Evolutionary conservation across 2,329 filamentous ascomycete species (phyloP).

Genomic region (Sporothrix pallida): DNA sequence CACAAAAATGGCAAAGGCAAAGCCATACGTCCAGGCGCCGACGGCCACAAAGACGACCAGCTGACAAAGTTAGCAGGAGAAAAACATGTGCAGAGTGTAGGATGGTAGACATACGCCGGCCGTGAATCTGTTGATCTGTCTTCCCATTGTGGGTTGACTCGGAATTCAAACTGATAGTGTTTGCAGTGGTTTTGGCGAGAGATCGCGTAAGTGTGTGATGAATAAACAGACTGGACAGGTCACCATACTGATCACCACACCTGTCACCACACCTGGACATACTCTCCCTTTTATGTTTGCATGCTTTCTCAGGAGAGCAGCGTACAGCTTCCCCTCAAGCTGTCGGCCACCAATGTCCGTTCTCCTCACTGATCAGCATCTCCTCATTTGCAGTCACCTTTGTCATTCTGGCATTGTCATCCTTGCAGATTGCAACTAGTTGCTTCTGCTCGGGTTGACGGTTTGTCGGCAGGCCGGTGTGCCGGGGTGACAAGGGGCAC

Average conservation of each 20-base stretch:
- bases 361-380: background rate
- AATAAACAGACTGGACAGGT: background rate
- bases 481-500: background rate
- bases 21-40: slow-evolving; percentile 32
- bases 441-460: background rate
- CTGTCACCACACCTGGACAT: background rate
- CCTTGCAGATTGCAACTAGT: background rate
- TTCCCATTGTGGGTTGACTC: slow-evolving; percentile 18
- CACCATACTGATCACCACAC: background rate
- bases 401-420: background rate
- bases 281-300: background rate
- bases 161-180: too few species aligned
- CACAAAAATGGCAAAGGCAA: slow-evolving; percentile 33
- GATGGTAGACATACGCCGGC: background rate
- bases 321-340: background rate
- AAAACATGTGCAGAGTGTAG: background rate
- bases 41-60: slow-evolving; percentile 26
- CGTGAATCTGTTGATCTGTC: slow-evolving; percentile 29
- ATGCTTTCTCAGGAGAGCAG: background rate
- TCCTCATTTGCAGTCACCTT: background rate
- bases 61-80: background rate
- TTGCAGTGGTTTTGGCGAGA: background rate
- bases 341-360: background rate
- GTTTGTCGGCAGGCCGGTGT: background rate
- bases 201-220: background rate